phyloP scores from a whole-genome alignment of 306 rosid species.

The Pachyrhizus erosus region DNA sequence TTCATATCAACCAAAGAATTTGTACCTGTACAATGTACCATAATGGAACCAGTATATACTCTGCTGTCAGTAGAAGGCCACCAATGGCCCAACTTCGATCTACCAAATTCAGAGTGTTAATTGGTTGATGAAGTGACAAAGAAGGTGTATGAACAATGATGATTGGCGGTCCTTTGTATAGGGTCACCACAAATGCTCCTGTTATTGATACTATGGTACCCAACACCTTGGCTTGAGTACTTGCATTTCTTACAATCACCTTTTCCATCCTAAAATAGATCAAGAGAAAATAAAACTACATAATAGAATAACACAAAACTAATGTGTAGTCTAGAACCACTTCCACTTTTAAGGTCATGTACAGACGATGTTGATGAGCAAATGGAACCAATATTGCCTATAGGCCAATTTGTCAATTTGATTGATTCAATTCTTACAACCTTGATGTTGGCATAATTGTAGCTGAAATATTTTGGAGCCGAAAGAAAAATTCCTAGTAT shows the following conservation, averaged over 20 bases:
- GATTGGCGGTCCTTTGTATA: slow-evolving; percentile 80
- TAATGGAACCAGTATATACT: slow-evolving; percentile 76
- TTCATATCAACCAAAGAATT: background rate
- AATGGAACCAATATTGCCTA: no score
- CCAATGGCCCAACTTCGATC: slow-evolving; percentile 74
- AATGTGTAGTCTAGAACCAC: no score
- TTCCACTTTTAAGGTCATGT: no score
- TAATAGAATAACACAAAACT: background rate
- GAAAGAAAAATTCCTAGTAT: no score
- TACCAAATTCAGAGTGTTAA: slow-evolving; percentile 37
- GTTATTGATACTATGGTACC: slow-evolving; percentile 84
- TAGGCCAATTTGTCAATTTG: no score
- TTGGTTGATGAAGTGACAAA: slow-evolving; percentile 44
- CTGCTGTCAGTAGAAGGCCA: slow-evolving; percentile 82
- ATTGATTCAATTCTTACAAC: no score
- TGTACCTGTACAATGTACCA: slow-evolving; percentile 94
- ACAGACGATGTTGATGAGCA: no score
- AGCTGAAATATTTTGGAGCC: no score
- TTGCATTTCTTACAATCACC: slow-evolving; percentile 56
- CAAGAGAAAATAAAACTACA: background rate
- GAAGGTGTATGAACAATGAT: slow-evolving; percentile 44
- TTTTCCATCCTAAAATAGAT: slow-evolving; percentile 73
- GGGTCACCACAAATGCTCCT: slow-evolving; percentile 88
- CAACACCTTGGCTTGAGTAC: slow-evolving; percentile 76
- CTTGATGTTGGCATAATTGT: no score